Percentiles rank a stretch among this genome's conserved stretches.
These are phyloP conservation scores for Physcomitrium patens DNA, from an alignment of 225 moss, liverwort and hornwort species.

Conservation along the genomic window DNA sequence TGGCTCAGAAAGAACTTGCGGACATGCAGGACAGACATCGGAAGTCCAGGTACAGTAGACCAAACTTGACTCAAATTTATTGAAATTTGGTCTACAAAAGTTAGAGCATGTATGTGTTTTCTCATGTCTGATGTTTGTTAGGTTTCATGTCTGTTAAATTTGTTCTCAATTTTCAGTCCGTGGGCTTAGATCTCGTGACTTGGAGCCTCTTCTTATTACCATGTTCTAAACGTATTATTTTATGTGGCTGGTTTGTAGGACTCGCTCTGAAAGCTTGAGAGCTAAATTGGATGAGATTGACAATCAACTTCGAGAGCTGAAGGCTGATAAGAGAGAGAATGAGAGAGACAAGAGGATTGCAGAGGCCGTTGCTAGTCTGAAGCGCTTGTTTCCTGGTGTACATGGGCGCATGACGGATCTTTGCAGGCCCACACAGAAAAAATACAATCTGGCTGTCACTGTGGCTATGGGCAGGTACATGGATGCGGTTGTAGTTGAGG, in stretches of 20 bases:
- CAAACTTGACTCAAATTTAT: constrained; percentile 2
- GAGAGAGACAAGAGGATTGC: constrained; percentile 92
- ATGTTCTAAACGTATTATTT: not conserved
- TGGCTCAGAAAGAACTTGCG: constrained; percentile 65
- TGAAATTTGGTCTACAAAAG: not conserved
- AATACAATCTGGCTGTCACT: constrained; percentile 94
- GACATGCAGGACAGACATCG: constrained; percentile 96
- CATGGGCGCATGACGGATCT: constrained; percentile 99
- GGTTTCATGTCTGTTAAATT: not conserved
- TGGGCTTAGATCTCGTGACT: not conserved
- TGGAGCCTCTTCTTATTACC: not conserved
- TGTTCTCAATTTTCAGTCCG: not conserved
- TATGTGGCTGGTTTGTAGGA: constrained; percentile 54
- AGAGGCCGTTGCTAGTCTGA: constrained; percentile 94
- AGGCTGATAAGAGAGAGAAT: constrained; percentile 94
- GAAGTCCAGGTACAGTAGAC: constrained; percentile 69
- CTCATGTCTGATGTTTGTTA: not conserved
- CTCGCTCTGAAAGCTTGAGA: constrained; percentile 83
- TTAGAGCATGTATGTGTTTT: not conserved
- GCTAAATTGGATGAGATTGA: constrained; percentile 94
- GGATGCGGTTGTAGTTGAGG: constrained; percentile 99
- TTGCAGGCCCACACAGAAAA: constrained; percentile 99
- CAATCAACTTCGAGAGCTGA: constrained; percentile 86
- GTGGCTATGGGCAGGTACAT: constrained; percentile 98
- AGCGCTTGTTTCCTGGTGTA: constrained; percentile 97